Percentiles rank a stretch among this genome's conserved stretches.
Conservation (phyloP, 176 grass and related monocot genomes). For the Zea luxurians region DNA sequence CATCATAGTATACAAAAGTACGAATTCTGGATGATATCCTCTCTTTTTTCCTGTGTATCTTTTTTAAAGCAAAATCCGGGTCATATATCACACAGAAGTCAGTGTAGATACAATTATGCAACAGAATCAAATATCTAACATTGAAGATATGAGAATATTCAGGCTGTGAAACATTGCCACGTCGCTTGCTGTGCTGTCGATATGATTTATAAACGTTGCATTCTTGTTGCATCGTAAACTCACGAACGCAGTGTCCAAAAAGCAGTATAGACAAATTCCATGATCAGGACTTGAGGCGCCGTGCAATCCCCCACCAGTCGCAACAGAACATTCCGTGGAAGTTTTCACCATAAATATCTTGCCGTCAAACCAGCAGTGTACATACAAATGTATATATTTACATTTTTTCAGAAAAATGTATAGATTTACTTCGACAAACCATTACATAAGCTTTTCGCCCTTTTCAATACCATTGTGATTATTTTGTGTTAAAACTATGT, state of each 20-base stretch:
- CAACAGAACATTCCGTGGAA: neutral
- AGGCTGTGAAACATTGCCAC: neutral
- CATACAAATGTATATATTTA: neutral
- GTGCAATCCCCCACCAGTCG: neutral
- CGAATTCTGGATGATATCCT: neutral
- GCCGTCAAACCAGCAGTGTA: neutral
- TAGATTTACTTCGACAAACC: conserved; percentile 8
- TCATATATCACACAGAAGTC: neutral
- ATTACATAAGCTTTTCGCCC: neutral
- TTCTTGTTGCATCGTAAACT: neutral
- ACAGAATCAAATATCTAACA: neutral
- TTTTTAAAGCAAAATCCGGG: neutral
- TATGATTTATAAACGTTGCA: neutral
- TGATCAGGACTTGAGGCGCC: too few species aligned
- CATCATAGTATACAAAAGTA: neutral
- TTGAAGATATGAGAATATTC: neutral
- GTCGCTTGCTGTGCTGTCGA: neutral
- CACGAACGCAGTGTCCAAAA: neutral
- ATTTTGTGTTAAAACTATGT: neutral
- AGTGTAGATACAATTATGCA: neutral
- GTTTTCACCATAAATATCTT: neutral
- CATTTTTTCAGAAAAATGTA: neutral
- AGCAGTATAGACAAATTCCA: neutral
- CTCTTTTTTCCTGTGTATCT: neutral
- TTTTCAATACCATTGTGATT: neutral